Evolutionary conservation across 1,284 basidiomycete species (phyloP), one percentile per base, ranked within the genome.

Genomic region (Cryptococcus sp.): DNA sequence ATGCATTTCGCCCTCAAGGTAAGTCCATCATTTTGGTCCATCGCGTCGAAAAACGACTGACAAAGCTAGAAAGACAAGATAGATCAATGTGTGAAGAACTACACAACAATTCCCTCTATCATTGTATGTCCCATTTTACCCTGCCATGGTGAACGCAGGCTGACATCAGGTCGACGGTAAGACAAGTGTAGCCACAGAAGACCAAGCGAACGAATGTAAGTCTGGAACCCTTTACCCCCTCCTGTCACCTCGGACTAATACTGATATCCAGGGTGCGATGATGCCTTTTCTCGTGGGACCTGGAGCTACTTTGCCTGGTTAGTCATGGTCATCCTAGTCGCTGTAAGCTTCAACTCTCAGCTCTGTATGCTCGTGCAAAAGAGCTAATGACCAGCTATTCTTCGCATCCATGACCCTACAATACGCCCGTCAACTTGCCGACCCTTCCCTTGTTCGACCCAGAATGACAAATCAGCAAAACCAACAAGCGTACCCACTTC

Each of bases 1-100:
- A 72, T 81, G 1, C 87, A 89, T 64, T 88, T 87, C 69, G 73
- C 77, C 1, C 78, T 80, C 65, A 86, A 89, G 81, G 83, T 66
- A 31, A 49, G 57, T 46, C 21, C 11, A 21, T 14, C 21, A 14
- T n/a, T n/a, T n/a, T n/a, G n/a, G n/a, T n/a, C n/a, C n/a, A n/a
- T n/a, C n/a, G n/a, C n/a, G n/a, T n/a, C n/a, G 45, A 39, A 37
- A 28, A 23, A 5, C 7, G 19, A 11, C 47, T 45, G 44, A 43
- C 34, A 46, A n/a, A 45, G 23, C 4, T 22, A 66, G 83, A 70
- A 74, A 43, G 78, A 80, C 43, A 74, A 86, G 37, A 80, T 87
- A 48, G 72, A 60, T 34, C 73, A 78, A 66, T 85, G 81, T 60
- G 70, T 72, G 21, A 63, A 63, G 42, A 53, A 78, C 41, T 21